Evolutionary conservation across 2,329 filamentous ascomycete genomes (phyloP).

Genomic region (Stemphylium beticola): DNA sequence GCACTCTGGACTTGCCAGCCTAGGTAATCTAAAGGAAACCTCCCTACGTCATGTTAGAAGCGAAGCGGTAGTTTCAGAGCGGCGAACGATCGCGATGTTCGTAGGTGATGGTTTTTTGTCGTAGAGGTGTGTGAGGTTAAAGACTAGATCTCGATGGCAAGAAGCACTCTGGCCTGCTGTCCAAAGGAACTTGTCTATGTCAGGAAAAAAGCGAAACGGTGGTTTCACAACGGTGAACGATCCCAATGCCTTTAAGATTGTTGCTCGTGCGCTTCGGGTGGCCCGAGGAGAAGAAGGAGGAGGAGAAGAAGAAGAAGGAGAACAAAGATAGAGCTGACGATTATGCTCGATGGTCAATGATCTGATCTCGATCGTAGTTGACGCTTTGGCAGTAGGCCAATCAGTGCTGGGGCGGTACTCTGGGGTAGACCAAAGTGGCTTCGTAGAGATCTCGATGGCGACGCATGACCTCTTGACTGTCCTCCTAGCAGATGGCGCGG

Average conservation of each 20-base stretch:
- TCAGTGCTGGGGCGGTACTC: too few relatives aligned
- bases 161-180: not conserved
- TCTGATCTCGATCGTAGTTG: too few relatives aligned
- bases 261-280: not conserved
- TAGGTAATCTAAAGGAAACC: too few relatives aligned
- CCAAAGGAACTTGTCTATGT: not conserved
- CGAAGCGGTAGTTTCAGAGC: not conserved
- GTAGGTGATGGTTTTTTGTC: not conserved
- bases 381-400: too few relatives aligned
- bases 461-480: too few relatives aligned
- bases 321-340: not conserved
- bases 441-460: too few relatives aligned
- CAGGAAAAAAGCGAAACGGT: not conserved
- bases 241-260: not conserved
- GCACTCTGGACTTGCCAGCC: too few relatives aligned
- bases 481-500: too few relatives aligned
- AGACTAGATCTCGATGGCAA: not conserved
- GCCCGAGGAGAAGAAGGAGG: not conserved
- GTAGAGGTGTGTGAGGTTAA: not conserved
- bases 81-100: not conserved
- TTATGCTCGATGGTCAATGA: too few relatives aligned
- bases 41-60: not conserved
- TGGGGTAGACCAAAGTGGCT: too few relatives aligned
- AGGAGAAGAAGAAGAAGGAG: not conserved
- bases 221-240: slow-evolving; percentile 1